Percentiles rank a stretch among this genome's conserved stretches.
phyloP scores from a whole-genome alignment of 352 stramenopile species.

The Globisporangium ultimum region DNA sequence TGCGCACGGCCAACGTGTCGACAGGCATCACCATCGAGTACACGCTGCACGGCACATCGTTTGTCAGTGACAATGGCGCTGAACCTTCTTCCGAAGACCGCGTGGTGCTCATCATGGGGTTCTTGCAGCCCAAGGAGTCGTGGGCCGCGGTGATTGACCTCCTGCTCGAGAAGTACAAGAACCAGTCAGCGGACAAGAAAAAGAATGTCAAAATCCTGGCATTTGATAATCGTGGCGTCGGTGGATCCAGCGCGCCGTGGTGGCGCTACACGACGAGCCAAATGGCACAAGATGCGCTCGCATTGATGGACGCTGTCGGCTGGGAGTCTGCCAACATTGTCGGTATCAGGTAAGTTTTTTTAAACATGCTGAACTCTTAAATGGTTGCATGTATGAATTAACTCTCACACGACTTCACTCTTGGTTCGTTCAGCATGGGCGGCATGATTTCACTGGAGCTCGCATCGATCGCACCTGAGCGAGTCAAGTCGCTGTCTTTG shows the following conservation, averaged over 20 bases:
- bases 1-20: slow-evolving; percentile 10
- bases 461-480: slow-evolving; percentile 30
- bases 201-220: slow-evolving; percentile 32
- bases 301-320: slow-evolving; percentile 45
- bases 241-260: slow-evolving; percentile 40
- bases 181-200: background rate
- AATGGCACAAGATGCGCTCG: slow-evolving; percentile 62
- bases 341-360: slow-evolving; percentile 9
- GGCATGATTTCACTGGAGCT: slow-evolving; percentile 74
- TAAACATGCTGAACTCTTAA: too few species aligned
- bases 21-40: slow-evolving; percentile 50
- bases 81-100: background rate
- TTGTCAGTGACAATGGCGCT: too few species aligned
- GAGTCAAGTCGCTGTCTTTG: slow-evolving; percentile 57
- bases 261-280: slow-evolving; percentile 51
- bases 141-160: slow-evolving; percentile 20
- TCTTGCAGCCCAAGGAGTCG: slow-evolving; percentile 17
- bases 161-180: slow-evolving; percentile 16
- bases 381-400: too few species aligned
- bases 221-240: slow-evolving; percentile 47
- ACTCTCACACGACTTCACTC: too few species aligned
- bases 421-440: slow-evolving; percentile 37
- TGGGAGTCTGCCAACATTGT: slow-evolving; percentile 49
- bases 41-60: slow-evolving; percentile 23
- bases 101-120: slow-evolving; percentile 31